Evolutionary conservation across 768 basidiomycete species (phyloP).

Genomic region (Hericium coralloides): DNA sequence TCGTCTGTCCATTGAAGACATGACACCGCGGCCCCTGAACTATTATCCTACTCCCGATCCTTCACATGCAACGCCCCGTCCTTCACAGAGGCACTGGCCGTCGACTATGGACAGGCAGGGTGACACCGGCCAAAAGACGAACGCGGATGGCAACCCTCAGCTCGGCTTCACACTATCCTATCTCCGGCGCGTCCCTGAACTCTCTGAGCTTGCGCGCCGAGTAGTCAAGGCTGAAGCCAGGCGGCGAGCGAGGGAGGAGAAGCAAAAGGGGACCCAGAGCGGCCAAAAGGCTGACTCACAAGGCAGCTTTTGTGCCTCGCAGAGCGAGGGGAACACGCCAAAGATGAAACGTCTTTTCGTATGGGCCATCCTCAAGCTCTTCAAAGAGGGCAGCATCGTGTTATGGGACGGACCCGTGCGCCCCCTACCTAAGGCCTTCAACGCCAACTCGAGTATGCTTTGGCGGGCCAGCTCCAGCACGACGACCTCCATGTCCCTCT

Average conservation of each 20-base stretch:
- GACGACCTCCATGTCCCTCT: slow-evolving; percentile 10
- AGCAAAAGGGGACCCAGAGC: slow-evolving; percentile 31
- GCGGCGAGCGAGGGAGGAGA: slow-evolving; percentile 41
- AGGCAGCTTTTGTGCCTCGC: not conserved
- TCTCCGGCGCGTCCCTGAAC: slow-evolving; percentile 68
- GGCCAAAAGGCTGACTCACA: slow-evolving; percentile 2
- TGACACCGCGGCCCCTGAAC: slow-evolving; percentile 21
- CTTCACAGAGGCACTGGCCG: not conserved
- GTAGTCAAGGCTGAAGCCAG: slow-evolving; percentile 56
- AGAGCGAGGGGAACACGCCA: slow-evolving; percentile 1
- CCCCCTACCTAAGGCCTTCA: slow-evolving; percentile 18
- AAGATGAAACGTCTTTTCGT: slow-evolving; percentile 65
- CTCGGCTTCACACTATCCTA: slow-evolving; percentile 56
- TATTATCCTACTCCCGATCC: not conserved
- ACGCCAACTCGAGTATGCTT: slow-evolving; percentile 18
- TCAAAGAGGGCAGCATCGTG: slow-evolving; percentile 66
- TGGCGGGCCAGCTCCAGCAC: slow-evolving; percentile 37
- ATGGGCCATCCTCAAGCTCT: slow-evolving; percentile 53
- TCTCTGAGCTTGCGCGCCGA: slow-evolving; percentile 51
- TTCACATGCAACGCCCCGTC: slow-evolving; percentile 2
- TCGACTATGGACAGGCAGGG: not conserved
- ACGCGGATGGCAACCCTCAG: not conserved
- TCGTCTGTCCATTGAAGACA: slow-evolving; percentile 4
- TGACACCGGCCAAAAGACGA: too few relatives aligned
- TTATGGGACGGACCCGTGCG: slow-evolving; percentile 61